These are phyloP conservation scores for Ophiostoma sp. DNA, from an alignment of 2,329 filamentous ascomycete species.

Conservation along the genomic window DNA sequence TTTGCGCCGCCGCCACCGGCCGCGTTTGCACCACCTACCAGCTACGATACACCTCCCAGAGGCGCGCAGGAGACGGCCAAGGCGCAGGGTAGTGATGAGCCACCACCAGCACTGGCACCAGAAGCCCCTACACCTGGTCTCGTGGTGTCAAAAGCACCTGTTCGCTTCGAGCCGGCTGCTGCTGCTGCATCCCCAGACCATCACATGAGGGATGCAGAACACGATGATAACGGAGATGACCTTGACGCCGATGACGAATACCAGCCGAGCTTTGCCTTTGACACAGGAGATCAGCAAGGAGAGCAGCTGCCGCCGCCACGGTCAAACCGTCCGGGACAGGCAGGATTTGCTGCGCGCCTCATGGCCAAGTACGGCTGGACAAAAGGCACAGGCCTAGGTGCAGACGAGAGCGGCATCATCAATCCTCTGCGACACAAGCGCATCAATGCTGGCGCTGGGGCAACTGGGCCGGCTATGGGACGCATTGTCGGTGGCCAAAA, in stretches of 20 bases:
- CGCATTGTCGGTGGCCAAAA: constrained; percentile 75
- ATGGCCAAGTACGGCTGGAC: constrained; percentile 94
- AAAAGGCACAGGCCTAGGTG: constrained; percentile 80
- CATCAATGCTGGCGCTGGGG: constrained; percentile 73
- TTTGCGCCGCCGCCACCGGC: constrained; percentile 46
- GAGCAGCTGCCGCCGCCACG: constrained; percentile 29
- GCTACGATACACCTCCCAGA: constrained; percentile 4
- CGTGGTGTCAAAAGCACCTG: constrained; percentile 70
- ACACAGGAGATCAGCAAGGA: background rate
- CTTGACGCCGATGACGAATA: constrained; percentile 19
- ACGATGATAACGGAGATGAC: constrained; percentile 15
- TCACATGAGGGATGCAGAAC: constrained; percentile 23
- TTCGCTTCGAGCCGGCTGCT: constrained; percentile 54
- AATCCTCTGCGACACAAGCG: constrained; percentile 86
- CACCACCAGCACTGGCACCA: background rate
- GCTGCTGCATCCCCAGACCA: constrained; percentile 35
- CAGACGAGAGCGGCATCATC: constrained; percentile 73
- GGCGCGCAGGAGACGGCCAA: too few species aligned
- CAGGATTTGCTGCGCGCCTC: constrained; percentile 78
- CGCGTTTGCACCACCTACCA: constrained; percentile 47
- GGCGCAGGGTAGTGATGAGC: too few species aligned
- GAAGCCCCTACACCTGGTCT: constrained; percentile 32
- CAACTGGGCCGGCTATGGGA: constrained; percentile 56
- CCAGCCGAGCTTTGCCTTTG: constrained; percentile 9
- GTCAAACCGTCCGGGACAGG: constrained; percentile 70